These are phyloP conservation scores for Triangularia setosa DNA, from an alignment of 2,329 filamentous ascomycete genomes.

Conservation along the genomic window DNA sequence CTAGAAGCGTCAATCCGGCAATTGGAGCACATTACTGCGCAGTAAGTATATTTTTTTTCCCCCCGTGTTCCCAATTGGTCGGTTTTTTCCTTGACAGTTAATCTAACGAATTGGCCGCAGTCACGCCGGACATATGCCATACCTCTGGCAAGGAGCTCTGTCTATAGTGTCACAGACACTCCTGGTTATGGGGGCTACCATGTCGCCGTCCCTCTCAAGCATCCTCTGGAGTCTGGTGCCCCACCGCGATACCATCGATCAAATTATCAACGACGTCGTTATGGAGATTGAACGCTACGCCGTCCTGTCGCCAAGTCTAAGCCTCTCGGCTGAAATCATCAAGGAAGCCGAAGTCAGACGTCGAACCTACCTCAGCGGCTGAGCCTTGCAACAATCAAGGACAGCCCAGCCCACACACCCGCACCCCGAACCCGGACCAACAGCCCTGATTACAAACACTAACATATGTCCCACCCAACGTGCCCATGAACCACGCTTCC, in stretches of 20 bases:
- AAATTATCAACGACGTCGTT: slow-evolving; percentile 74
- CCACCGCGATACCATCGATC: slow-evolving; percentile 60
- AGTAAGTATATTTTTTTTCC: slow-evolving; percentile 53
- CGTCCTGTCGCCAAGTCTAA: slow-evolving; percentile 70
- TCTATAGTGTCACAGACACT: slow-evolving; percentile 80
- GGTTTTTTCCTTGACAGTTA: slow-evolving; percentile 21
- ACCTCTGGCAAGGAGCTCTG: slow-evolving; percentile 79
- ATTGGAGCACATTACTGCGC: slow-evolving; percentile 71
- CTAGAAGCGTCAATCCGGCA: slow-evolving; percentile 76
- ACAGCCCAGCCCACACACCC: slow-evolving; percentile 4
- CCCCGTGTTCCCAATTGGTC: slow-evolving; percentile 18
- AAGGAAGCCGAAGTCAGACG: slow-evolving; percentile 72
- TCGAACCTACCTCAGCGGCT: slow-evolving; percentile 56
- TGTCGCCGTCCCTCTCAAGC: slow-evolving; percentile 67
- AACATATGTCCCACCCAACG: slow-evolving; percentile 12
- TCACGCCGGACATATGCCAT: slow-evolving; percentile 79
- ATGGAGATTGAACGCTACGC: slow-evolving; percentile 71
- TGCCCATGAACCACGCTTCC: slow-evolving; percentile 19
- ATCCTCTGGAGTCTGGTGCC: slow-evolving; percentile 58
- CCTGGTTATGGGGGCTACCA: slow-evolving; percentile 78
- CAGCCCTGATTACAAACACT: slow-evolving; percentile 5
- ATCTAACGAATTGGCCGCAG: slow-evolving; percentile 45
- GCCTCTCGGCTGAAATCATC: slow-evolving; percentile 74
- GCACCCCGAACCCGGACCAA: slow-evolving; percentile 10
- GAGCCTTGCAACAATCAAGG: slow-evolving; percentile 26